phyloP scores from a whole-genome alignment of 2,329 filamentous ascomycete genomes.

The Scorias spongiosa region DNA sequence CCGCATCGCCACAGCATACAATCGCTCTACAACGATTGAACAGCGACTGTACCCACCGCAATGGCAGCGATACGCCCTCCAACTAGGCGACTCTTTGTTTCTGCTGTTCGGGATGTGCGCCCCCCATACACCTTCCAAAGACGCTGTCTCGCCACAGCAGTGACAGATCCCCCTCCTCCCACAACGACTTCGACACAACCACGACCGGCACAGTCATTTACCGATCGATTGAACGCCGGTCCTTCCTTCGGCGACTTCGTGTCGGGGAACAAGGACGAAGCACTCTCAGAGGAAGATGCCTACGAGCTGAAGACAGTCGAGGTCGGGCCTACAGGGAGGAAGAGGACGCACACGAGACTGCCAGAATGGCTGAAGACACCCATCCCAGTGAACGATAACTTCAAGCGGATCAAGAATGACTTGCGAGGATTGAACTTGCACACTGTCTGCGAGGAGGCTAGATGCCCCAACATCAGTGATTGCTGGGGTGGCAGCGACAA shows the following conservation, averaged over 20 bases:
- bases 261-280: constrained; percentile 24
- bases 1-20: background rate
- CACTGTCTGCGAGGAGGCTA: constrained; percentile 94
- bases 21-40: constrained; percentile 1
- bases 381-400: constrained; percentile 73
- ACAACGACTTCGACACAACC: constrained; percentile 18
- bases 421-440: constrained; percentile 77
- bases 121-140: constrained; percentile 16
- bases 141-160: constrained; percentile 29
- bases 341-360: constrained; percentile 56
- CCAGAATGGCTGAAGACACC: constrained; percentile 94
- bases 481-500: constrained; percentile 92
- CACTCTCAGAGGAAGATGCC: constrained; percentile 34
- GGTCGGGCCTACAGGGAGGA: constrained; percentile 45
- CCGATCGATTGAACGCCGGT: constrained; percentile 47
- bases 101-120: constrained; percentile 8
- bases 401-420: constrained; percentile 89
- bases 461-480: constrained; percentile 93
- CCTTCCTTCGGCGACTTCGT: constrained; percentile 52
- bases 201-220: constrained; percentile 39
- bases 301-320: constrained; percentile 47
- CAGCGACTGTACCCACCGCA: constrained; percentile 4
- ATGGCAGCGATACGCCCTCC: constrained; percentile 15
- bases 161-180: constrained; percentile 22
- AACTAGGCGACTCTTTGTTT: constrained; percentile 12